phyloP scores from a whole-genome alignment of 257 asterid genomes.

The Ocimum tenuiflorum region DNA sequence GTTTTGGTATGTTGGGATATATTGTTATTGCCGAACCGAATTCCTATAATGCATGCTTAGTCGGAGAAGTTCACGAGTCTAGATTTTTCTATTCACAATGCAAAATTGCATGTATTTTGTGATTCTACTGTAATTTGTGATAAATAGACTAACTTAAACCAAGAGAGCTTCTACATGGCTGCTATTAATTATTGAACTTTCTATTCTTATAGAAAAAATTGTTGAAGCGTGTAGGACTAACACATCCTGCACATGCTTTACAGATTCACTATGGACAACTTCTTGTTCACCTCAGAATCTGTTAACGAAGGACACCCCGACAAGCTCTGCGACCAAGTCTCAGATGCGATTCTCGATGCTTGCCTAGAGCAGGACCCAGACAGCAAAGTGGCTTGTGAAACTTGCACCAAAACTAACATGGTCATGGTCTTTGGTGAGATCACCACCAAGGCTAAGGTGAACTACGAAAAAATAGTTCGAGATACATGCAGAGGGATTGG shows the following conservation, averaged over 20 bases:
- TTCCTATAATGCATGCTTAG: no score
- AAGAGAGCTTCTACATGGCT: no score
- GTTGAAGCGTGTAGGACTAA: no score
- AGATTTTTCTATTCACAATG: background rate
- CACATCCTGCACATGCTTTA: no score
- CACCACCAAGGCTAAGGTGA: constrained; percentile 51
- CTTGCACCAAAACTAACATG: constrained; percentile 59
- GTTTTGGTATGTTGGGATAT: no score
- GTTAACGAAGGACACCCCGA: constrained; percentile 68
- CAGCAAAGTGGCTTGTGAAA: constrained; percentile 67
- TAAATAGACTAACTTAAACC: background rate
- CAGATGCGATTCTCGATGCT: constrained; percentile 61
- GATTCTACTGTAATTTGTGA: background rate
- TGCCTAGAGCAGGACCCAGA: constrained; percentile 62
- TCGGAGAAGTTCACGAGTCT: background rate
- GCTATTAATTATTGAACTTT: no score
- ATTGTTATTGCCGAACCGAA: no score
- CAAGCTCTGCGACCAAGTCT: constrained; percentile 66
- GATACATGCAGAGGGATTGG: constrained; percentile 66
- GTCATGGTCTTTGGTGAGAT: constrained; percentile 67
- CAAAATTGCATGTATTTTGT: background rate
- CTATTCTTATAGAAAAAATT: no score
- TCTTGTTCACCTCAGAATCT: constrained; percentile 56
- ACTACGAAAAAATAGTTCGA: constrained; percentile 63
- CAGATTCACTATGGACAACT: constrained; percentile 13